These are phyloP conservation scores for Hibiscus tridactylites DNA, from an alignment of 345 rosid species.

Conservation along the genomic window DNA sequence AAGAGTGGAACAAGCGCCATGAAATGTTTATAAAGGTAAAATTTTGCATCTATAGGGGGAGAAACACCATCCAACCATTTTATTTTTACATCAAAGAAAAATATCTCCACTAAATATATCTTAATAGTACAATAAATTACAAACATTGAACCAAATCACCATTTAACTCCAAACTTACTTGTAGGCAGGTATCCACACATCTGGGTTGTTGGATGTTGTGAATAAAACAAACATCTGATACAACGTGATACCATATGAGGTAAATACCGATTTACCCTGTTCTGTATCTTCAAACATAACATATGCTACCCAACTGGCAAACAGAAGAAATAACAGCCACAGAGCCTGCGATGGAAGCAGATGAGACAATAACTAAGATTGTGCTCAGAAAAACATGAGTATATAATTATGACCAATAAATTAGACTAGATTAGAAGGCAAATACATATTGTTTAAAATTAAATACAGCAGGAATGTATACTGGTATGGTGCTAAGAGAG, in stretches of 20 bases:
- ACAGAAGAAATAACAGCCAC: conserved; percentile 73
- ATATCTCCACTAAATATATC: neutral
- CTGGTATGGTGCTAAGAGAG: conserved; percentile 8
- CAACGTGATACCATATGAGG: conserved; percentile 70
- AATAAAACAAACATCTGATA: conserved; percentile 85
- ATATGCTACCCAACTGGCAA: conserved; percentile 90
- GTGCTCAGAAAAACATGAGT: neutral
- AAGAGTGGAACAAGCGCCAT: neutral
- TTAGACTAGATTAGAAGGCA: neutral
- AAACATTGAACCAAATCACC: neutral
- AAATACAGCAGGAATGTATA: neutral
- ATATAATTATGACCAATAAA: neutral
- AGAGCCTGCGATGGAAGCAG: conserved; percentile 59
- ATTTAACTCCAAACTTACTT: conserved; percentile 50
- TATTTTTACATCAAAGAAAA: neutral
- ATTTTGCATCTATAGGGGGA: neutral
- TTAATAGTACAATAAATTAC: neutral
- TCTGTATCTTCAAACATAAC: conserved; percentile 97
- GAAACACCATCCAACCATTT: neutral
- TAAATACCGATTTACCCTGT: conserved; percentile 61
- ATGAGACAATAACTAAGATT: conserved; percentile 13
- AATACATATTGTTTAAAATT: neutral
- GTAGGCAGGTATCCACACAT: conserved; percentile 97
- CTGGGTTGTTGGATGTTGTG: conserved; percentile 97
- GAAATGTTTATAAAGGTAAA: neutral